A percentile compares a stretch with the other conserved stretches of the same genome.
Evolutionary conservation across 805 yeast species (phyloP).

Genomic region (Dipodascus albidus): DNA sequence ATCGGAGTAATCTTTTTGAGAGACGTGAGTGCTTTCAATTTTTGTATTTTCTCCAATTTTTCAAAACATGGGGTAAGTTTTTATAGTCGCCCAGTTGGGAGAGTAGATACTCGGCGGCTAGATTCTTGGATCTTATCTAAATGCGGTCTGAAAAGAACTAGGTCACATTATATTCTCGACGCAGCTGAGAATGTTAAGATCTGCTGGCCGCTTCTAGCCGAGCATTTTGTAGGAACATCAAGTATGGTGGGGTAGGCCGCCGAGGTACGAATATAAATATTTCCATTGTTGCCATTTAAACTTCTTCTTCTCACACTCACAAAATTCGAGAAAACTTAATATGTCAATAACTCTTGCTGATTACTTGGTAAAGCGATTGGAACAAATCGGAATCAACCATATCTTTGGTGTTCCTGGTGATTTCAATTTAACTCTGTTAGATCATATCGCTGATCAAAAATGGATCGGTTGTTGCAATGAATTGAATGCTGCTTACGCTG

Average conservation of each 20-base stretch:
- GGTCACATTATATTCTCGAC: background rate
- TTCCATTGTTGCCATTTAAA: background rate
- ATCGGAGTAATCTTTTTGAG: constrained; percentile 14
- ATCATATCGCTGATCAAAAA: constrained; percentile 34
- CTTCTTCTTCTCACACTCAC: constrained; percentile 7
- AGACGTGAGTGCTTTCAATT: too few species aligned
- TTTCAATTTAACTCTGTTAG: constrained; percentile 31
- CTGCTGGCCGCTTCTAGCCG: background rate
- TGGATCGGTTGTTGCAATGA: constrained; percentile 88
- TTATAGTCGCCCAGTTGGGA: too few species aligned
- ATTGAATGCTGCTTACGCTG: constrained; percentile 79
- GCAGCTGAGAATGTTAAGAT: background rate
- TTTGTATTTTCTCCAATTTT: too few species aligned
- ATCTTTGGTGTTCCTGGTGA: constrained; percentile 36
- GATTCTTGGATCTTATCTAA: too few species aligned
- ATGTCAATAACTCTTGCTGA: constrained; percentile 15
- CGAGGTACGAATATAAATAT: background rate
- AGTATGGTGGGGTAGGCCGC: background rate
- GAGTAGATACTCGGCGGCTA: too few species aligned
- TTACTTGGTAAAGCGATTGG: constrained; percentile 25
- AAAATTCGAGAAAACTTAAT: constrained; percentile 6
- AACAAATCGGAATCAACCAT: constrained; percentile 25
- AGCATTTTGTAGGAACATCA: too few species aligned
- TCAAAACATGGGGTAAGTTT: too few species aligned
- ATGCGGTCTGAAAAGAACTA: background rate